Base-by-base conservation (phyloP, 768 basidiomycete genomes). In the Cystobasidiopsis lactophilus region DNA sequence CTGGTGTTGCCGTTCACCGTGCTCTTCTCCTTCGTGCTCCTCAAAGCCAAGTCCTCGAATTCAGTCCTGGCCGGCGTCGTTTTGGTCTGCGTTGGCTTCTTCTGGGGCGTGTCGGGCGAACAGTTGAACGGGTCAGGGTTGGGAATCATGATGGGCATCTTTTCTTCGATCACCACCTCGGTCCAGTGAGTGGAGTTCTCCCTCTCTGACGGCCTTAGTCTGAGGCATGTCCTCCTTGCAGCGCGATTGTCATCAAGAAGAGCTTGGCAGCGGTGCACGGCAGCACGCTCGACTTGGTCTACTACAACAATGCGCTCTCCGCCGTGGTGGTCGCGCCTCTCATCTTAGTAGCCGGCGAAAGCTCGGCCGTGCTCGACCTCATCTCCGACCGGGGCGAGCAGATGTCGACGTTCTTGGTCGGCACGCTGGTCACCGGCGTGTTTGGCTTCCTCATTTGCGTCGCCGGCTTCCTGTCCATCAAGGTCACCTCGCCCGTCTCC, bases 401-500 rank as follows among this genome's bases (percentile, higher is more conserved):
- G 2, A 52, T 64, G 29, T n/a, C 40, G 11, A 63, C 63, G 5
- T 66, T 66, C 56, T 38, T 64, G 51, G 55, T 52, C 19, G 65
- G 65, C 29, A 62, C 60, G 5, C 43, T 53, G 4, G 51, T 66
- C 29, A 66, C 65, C 5, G 88, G 88, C 30, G 69, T 74, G 18
- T 69, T 93, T 50, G 89, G 89, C 10, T 96, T 93, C 74, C 69
- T 89, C 60, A 93, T 96, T 77, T 85, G 82, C 68, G 75, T 96
- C 51, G 88, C 89, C 10, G 85, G 83, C 57, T 70, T 89, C 56
- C 73, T 96, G 29, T 88, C 84, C 24, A 93, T 96, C 72, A 89
- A 96, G 66, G 82, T 95, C 56, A 96, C 89, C 7, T 91, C 86
- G 1, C 89, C 89, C 14, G 86, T 95, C 65, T 89, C 89, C 2